Conservation (phyloP, 2,329 filamentous ascomycete species). For the Diplodia corticola region DNA sequence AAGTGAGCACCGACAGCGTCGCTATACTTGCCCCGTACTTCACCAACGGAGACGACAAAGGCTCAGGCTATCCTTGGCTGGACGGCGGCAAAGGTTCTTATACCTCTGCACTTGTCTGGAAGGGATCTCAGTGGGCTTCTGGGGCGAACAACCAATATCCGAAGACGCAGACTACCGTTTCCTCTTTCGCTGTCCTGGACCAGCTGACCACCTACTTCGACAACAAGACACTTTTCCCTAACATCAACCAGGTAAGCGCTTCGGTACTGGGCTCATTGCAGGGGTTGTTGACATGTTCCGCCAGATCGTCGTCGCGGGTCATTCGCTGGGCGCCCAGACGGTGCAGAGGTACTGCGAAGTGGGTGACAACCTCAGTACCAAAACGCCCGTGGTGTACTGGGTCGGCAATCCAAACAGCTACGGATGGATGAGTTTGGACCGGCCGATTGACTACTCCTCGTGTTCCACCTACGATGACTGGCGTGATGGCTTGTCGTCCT, state of each 20-base stretch:
- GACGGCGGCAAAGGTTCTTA: neutral
- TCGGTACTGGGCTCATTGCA: neutral
- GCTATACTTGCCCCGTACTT: slow-evolving; percentile 23
- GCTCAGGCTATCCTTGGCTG: neutral
- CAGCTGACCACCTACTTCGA: slow-evolving; percentile 23
- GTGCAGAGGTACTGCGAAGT: slow-evolving; percentile 22
- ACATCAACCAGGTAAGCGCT: slow-evolving; percentile 5
- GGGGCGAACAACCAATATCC: slow-evolving; percentile 23
- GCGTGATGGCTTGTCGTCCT: slow-evolving; percentile 38
- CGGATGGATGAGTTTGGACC: slow-evolving; percentile 35
- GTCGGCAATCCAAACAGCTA: slow-evolving; percentile 31
- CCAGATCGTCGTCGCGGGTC: slow-evolving; percentile 22
- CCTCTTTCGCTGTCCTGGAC: slow-evolving; percentile 20
- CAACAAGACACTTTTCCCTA: slow-evolving; percentile 21
- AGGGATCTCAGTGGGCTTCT: slow-evolving; percentile 22
- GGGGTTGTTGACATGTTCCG: neutral
- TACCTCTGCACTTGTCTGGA: slow-evolving; percentile 19
- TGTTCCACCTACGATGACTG: slow-evolving; percentile 39
- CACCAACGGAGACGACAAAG: slow-evolving; percentile 24
- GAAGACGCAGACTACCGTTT: slow-evolving; percentile 11
- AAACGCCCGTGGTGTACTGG: slow-evolving; percentile 21
- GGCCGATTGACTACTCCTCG: slow-evolving; percentile 32
- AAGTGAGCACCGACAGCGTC: slow-evolving; percentile 5
- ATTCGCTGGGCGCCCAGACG: slow-evolving; percentile 23
- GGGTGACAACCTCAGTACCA: neutral